Evolutionary conservation across 768 basidiomycete species (phyloP).

Genomic region (Suillus cothurnatus): DNA sequence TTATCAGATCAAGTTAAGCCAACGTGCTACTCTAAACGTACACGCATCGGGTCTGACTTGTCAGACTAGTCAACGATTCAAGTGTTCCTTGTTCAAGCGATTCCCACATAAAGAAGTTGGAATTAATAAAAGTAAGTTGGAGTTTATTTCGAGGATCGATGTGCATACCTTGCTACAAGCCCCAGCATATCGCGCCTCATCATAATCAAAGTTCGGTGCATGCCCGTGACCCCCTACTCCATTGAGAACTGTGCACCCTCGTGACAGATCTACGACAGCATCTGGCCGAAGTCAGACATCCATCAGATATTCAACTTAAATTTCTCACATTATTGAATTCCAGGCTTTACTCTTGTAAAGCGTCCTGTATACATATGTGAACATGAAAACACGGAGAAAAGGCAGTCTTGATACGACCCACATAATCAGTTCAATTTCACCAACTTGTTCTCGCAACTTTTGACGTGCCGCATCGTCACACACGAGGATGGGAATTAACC

Average conservation of each 20-base stretch:
- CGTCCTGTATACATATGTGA: slow-evolving; percentile 13
- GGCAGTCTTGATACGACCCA: slow-evolving; percentile 30
- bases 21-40: slow-evolving; percentile 27
- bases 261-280: slow-evolving; percentile 50
- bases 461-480: slow-evolving; percentile 57
- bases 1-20: slow-evolving; percentile 3
- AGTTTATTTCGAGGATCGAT: neutral
- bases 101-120: slow-evolving; percentile 69
- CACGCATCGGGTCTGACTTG: slow-evolving; percentile 59
- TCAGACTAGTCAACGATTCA: slow-evolving; percentile 71
- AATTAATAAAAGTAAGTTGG: slow-evolving; percentile 39
- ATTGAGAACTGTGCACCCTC: slow-evolving; percentile 64
- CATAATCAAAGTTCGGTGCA: slow-evolving; percentile 47
- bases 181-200: slow-evolving; percentile 50
- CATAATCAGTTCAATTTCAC: slow-evolving; percentile 62
- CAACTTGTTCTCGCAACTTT: slow-evolving; percentile 52
- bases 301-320: neutral
- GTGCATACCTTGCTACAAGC: slow-evolving; percentile 58
- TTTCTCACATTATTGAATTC: slow-evolving; percentile 24
- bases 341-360: too few relatives aligned
- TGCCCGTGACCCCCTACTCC: slow-evolving; percentile 29
- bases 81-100: slow-evolving; percentile 67
- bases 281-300: slow-evolving; percentile 39
- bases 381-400: neutral
- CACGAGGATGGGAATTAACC: slow-evolving; percentile 50